Conservation (phyloP, 176 grass and related monocot genomes). For the Avena atlantica region DNA sequence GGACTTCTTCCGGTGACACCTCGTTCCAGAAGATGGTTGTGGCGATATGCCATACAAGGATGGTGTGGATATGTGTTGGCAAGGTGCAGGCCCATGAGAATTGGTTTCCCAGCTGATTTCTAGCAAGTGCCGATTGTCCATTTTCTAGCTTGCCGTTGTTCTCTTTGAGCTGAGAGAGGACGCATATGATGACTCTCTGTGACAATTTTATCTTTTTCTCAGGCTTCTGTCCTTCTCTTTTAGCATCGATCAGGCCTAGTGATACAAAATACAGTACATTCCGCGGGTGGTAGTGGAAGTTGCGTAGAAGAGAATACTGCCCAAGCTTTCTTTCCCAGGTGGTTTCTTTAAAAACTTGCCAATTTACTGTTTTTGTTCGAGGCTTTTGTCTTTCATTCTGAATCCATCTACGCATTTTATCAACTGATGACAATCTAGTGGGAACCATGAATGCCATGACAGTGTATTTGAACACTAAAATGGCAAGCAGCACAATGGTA, state of each 20-base stretch:
- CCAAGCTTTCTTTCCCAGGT: slow-evolving; percentile 36
- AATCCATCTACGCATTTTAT: fast-evolving
- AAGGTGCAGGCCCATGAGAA: slow-evolving; percentile 28
- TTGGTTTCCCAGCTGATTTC: background rate
- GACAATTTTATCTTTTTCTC: slow-evolving; percentile 5
- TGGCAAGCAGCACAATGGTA: background rate
- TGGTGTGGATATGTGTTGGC: slow-evolving; percentile 27
- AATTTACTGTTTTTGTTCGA: background rate
- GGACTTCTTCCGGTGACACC: background rate
- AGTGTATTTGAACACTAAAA: background rate
- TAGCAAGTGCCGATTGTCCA: slow-evolving; percentile 17
- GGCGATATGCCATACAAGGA: slow-evolving; percentile 32
- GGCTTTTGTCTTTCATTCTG: background rate
- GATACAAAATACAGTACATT: background rate
- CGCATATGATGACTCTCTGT: background rate
- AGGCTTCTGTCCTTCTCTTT: slow-evolving; percentile 11
- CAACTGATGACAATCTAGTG: too few species aligned
- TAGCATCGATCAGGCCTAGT: slow-evolving; percentile 25
- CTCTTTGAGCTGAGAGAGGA: slow-evolving; percentile 35
- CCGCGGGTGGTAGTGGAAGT: slow-evolving; percentile 17
- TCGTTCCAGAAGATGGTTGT: background rate
- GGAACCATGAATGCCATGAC: background rate
- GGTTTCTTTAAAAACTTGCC: fast-evolving
- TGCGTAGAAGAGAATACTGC: slow-evolving; percentile 31
- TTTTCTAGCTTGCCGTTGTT: slow-evolving; percentile 27